A percentile compares a stretch with the other conserved stretches of the same genome.
These are phyloP conservation scores for Cryptococcus hybrid DNA, from an alignment of 1,284 basidiomycete species.

Conservation along the genomic window DNA sequence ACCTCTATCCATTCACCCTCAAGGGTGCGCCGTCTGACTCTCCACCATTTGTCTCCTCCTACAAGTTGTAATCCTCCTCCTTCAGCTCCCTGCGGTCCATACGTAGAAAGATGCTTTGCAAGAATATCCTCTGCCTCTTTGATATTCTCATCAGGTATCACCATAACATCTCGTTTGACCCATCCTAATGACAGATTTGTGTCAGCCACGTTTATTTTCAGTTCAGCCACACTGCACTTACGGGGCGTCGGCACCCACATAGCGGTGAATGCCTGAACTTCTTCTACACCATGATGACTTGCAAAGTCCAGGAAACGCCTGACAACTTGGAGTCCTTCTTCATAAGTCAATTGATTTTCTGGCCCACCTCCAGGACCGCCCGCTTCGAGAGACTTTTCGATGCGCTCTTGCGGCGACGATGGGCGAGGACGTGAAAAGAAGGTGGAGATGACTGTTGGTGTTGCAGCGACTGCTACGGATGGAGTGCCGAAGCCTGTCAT, in stretches of 20 bases:
- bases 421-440: constrained; percentile 40
- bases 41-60: constrained; percentile 95
- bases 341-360: constrained; percentile 43
- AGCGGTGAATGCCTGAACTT: constrained; percentile 51
- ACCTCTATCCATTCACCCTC: constrained; percentile 83
- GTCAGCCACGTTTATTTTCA: neutral
- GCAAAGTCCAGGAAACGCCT: constrained; percentile 43
- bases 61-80: constrained; percentile 51
- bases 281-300: constrained; percentile 45
- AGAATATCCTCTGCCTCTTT: constrained; percentile 42
- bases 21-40: constrained; percentile 69
- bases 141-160: constrained; percentile 42
- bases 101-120: constrained; percentile 39
- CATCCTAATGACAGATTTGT: constrained; percentile 21
- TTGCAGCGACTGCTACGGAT: constrained; percentile 39
- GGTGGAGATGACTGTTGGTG: constrained; percentile 44
- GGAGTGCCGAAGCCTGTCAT: constrained; percentile 37
- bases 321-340: constrained; percentile 45
- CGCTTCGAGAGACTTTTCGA: constrained; percentile 21
- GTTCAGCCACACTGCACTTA: constrained; percentile 14
- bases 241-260: constrained; percentile 44
- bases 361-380: constrained; percentile 39
- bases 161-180: constrained; percentile 42
- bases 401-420: constrained; percentile 19
- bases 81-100: constrained; percentile 31